Base-by-base conservation (phyloP, 352 stramenopile species). In the Halophytophthora polymorphica region DNA sequence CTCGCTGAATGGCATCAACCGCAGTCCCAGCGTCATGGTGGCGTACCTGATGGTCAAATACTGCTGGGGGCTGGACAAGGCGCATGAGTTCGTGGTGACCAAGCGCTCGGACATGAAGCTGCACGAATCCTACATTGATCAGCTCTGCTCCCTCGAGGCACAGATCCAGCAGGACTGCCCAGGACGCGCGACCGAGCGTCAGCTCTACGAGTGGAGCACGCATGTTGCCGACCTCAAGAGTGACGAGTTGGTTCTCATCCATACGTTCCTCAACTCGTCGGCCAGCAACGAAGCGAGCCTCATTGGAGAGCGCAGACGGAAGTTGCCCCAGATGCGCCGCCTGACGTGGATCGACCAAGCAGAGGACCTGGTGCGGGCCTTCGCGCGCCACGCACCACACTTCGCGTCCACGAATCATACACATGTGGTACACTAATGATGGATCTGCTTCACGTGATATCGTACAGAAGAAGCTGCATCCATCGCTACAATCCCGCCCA, bases 21-120 rank as follows among this genome's bases (percentile, higher is more conserved):
- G 90, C 19, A 95, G 81, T 25, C 84, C 84, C 31, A 84, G 85
- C 35, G 71, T 94, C 23, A 86, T 96, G 62, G 75, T 95, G 37
- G 83, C 75, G 36, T 98, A 97, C 57, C 64, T 97, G 17, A 97
- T 97, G 90, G 76, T 88, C 38, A 96, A 86, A 57, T 97, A 97
- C 62, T 86, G 84, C 45, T 98, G 91, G 91, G 84, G 88, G 0
- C 66, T 97, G 25, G 88, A 97, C 61, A 98, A 98, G 67, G 77
- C 82, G 4, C 88, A 96, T 55, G 88, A 96, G 39, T 98, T 91
- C 62, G 64, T 98, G 22, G 70, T 80, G 51, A 84, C 66, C 44
- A 97, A 97, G 64, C 79, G 88, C 12, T 49, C 71, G 1, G 90
- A 97, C 60, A 82, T 96, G 61, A 90, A 89, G 36, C 68, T 85